These are phyloP conservation scores for Malus domestica DNA, from an alignment of 306 rosid genomes.

Conservation along the genomic window ASM211411v1 NC_041794.1:6767001-6767500, in stretches of 20 bases:
- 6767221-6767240: no score
- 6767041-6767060: neutral
- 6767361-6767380: neutral
- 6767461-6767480: no score
- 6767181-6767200: neutral
- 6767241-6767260: no score
- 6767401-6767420: neutral
- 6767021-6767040: neutral
- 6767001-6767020: neutral
- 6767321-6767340: neutral
- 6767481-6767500: no score
- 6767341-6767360: accelerated
- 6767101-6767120: neutral
- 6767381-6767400: neutral
- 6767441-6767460: no score
- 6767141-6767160: neutral
- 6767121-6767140: neutral
- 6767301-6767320: no score
- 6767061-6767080: neutral
- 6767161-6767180: neutral
- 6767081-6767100: accelerated
- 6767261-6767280: no score
- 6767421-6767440: neutral
- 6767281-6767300: no score
- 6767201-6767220: neutral